A percentile compares a stretch with the other conserved stretches of the same genome.
These are phyloP conservation scores for Pleurozium schreberi DNA, from an alignment of 225 moss, liverwort and hornwort species.

Conservation along the genomic window DNA sequence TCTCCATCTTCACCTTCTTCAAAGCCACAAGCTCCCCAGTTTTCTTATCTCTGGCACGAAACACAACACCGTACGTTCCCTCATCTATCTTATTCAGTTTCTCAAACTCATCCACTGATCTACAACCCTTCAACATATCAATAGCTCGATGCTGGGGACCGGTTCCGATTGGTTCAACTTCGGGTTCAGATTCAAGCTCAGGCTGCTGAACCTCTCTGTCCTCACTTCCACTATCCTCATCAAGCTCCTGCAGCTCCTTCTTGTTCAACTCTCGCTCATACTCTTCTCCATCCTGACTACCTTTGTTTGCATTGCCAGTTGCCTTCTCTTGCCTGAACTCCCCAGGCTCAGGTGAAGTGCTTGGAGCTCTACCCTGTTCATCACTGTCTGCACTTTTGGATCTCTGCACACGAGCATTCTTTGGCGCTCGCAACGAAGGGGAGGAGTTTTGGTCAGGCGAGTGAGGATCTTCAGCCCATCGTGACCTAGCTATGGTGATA, in stretches of 20 bases:
- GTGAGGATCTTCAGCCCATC: constrained; percentile 85
- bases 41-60: constrained; percentile 79
- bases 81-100: constrained; percentile 84
- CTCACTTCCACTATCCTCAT: constrained; percentile 67
- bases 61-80: constrained; percentile 95
- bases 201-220: constrained; percentile 72
- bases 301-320: constrained; percentile 30
- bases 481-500: constrained; percentile 72
- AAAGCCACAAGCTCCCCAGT: constrained; percentile 90
- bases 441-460: constrained; percentile 54
- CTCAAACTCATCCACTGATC: constrained; percentile 96
- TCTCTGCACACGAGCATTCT: constrained; percentile 34
- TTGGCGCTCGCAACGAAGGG: constrained; percentile 40
- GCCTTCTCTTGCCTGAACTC: constrained; percentile 76
- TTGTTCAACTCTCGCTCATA: constrained; percentile 90
- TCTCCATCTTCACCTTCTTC: constrained; percentile 99
- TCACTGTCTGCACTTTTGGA: constrained; percentile 77
- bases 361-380: constrained; percentile 56
- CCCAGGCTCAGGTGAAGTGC: constrained; percentile 93
- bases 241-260: constrained; percentile 89
- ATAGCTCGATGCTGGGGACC: constrained; percentile 63
- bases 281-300: constrained; percentile 75
- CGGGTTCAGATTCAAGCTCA: constrained; percentile 70
- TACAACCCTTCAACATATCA: constrained; percentile 96
- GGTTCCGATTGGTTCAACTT: constrained; percentile 17